These are phyloP conservation scores for Thelephora aurantiotincta DNA, from an alignment of 768 basidiomycete species.

Conservation along the genomic window DNA sequence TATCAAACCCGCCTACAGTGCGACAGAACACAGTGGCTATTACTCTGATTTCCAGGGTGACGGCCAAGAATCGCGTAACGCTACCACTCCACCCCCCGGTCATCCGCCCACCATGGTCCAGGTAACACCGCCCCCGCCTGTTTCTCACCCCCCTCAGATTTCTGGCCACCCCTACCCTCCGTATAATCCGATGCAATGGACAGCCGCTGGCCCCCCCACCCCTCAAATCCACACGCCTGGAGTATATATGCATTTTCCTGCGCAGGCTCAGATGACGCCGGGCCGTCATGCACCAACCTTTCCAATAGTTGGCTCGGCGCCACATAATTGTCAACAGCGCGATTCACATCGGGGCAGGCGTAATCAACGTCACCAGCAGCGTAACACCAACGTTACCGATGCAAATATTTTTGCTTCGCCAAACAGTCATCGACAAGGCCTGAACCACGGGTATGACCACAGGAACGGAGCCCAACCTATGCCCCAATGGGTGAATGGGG, in stretches of 20 bases:
- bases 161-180: not conserved
- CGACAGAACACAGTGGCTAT: not conserved
- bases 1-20: constrained; percentile 47
- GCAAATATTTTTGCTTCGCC: too few relatives aligned
- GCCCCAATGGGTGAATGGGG: too few relatives aligned
- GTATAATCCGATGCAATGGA: not conserved
- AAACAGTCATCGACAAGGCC: too few relatives aligned
- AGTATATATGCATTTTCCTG: not conserved
- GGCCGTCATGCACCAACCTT: not conserved
- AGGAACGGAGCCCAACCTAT: too few relatives aligned
- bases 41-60: not conserved
- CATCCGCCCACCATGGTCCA: not conserved
- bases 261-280: not conserved
- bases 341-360: not conserved
- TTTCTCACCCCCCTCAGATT: too few relatives aligned
- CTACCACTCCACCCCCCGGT: not conserved
- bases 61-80: not conserved
- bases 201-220: not conserved
- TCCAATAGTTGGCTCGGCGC: not conserved
- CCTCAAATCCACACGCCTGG: not conserved
- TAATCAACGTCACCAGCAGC: not conserved
- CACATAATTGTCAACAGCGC: not conserved
- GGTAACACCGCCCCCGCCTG: not conserved
- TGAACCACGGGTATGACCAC: too few relatives aligned
- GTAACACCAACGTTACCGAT: not conserved